phyloP scores from a whole-genome alignment of 257 asterid genomes.

The Salvia miltiorrhiza region DNA sequence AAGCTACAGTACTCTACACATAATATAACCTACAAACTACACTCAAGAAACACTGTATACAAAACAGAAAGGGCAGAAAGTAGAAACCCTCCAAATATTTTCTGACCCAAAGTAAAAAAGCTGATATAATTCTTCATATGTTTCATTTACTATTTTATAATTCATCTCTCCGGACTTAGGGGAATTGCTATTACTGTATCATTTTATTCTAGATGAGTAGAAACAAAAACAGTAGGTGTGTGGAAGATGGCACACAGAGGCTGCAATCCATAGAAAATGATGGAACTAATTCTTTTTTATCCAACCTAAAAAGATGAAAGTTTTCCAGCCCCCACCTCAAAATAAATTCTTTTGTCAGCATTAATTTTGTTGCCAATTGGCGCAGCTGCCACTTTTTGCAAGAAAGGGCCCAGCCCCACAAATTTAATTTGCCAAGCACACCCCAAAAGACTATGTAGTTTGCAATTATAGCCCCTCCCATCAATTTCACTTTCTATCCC shows the following conservation, averaged over 20 bases:
- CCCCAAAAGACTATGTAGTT: neutral
- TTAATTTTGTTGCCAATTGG: slow-evolving; percentile 33
- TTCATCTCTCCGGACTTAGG: slow-evolving; percentile 13
- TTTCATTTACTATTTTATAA: neutral
- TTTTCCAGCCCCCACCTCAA: slow-evolving; percentile 33
- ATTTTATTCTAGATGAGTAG: neutral
- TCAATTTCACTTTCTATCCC: neutral
- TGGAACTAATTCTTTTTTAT: slow-evolving; percentile 5
- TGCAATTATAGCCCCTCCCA: neutral
- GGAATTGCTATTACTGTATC: neutral
- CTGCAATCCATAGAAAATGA: slow-evolving; percentile 31
- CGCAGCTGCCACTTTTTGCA: slow-evolving; percentile 23
- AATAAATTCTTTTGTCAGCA: slow-evolving; percentile 29
- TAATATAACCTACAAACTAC: neutral
- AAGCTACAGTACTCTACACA: slow-evolving; percentile 8
- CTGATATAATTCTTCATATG: slow-evolving; percentile 17
- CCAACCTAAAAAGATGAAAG: slow-evolving; percentile 28
- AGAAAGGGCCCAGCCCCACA: neutral
- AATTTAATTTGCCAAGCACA: neutral
- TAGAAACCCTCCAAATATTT: slow-evolving; percentile 20
- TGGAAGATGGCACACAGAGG: slow-evolving; percentile 19
- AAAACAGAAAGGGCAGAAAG: slow-evolving; percentile 12
- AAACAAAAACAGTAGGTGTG: neutral
- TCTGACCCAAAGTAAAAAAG: slow-evolving; percentile 30
- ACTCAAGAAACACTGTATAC: slow-evolving; percentile 4